A percentile compares a stretch with the other conserved stretches of the same genome.
Evolutionary conservation across 2,329 filamentous ascomycete genomes (phyloP).

Genomic region (Rutstroemia sp.): DNA sequence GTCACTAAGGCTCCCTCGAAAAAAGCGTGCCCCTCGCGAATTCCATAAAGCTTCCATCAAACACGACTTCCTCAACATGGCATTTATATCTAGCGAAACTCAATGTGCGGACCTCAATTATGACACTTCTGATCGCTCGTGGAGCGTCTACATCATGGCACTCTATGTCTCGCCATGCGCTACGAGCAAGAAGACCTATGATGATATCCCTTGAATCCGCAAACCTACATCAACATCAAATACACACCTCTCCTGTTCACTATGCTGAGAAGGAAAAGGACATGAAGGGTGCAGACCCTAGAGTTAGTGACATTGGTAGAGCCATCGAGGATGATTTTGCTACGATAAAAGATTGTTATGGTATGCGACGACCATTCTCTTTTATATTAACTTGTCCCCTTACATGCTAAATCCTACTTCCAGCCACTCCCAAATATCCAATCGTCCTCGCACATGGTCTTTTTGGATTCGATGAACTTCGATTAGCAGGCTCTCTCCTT

Average conservation of each 20-base stretch:
- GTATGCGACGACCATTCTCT: conserved; percentile 28
- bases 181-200: conserved; percentile 10
- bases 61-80: conserved; percentile 14
- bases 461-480: conserved; percentile 54
- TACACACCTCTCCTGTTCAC: neutral
- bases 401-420: neutral
- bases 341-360: conserved; percentile 48
- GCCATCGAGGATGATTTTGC: conserved; percentile 56
- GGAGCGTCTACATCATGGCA: conserved; percentile 23
- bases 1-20: conserved; percentile 17
- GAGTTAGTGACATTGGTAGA: conserved; percentile 40
- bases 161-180: conserved; percentile 13
- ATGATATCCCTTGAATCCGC: conserved; percentile 1
- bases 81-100: conserved; percentile 13
- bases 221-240: conserved; percentile 1
- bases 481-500: conserved; percentile 40
- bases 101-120: conserved; percentile 20
- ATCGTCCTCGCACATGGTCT: conserved; percentile 60
- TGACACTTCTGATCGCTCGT: conserved; percentile 24
- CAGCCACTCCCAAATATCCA: conserved; percentile 48
- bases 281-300: conserved; percentile 34
- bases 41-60: conserved; percentile 10
- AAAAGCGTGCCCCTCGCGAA: conserved; percentile 11
- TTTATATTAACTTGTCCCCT: neutral
- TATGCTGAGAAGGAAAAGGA: conserved; percentile 6